These are phyloP conservation scores for Solanum lignicaule DNA, from an alignment of 257 asterid species.

Conservation along the genomic window DNA sequence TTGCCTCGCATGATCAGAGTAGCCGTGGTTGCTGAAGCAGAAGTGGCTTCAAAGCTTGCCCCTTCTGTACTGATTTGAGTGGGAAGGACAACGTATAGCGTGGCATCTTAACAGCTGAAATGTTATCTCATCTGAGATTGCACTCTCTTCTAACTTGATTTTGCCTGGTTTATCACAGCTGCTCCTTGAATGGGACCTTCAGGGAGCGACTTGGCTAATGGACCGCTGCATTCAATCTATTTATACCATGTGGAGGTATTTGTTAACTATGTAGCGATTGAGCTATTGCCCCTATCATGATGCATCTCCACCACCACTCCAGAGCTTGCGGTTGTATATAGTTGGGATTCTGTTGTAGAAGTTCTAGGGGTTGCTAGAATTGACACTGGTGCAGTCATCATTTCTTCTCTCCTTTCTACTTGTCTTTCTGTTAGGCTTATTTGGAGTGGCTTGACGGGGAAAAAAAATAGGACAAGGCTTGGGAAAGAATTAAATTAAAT, in stretches of 20 bases:
- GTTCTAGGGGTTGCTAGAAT: neutral
- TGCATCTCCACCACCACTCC: constrained; percentile 4
- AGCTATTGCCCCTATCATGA: constrained; percentile 5
- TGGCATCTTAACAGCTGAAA: constrained; percentile 17
- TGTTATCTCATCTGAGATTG: neutral
- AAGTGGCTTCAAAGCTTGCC: constrained; percentile 4
- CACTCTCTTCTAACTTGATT: constrained; percentile 25
- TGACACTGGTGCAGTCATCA: neutral
- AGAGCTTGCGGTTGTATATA: constrained; percentile 17
- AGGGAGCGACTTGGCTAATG: constrained; percentile 9
- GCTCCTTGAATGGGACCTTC: constrained; percentile 14
- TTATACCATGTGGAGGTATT: constrained; percentile 9
- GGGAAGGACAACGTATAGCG: constrained; percentile 14
- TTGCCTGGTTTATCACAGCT: constrained; percentile 30
- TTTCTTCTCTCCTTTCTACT: neutral
- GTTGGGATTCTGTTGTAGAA: neutral
- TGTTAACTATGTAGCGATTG: constrained; percentile 15
- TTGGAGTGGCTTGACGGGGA: neutral
- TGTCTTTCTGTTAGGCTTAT: neutral
- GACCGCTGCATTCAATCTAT: neutral
- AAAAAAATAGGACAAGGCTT: neutral
- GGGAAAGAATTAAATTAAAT: neutral
- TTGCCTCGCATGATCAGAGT: constrained; percentile 11
- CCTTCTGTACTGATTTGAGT: constrained; percentile 16
- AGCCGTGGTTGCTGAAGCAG: constrained; percentile 11